Conservation (phyloP, 192 early-diverging fungal species). For the Podochytrium sp. region DNA sequence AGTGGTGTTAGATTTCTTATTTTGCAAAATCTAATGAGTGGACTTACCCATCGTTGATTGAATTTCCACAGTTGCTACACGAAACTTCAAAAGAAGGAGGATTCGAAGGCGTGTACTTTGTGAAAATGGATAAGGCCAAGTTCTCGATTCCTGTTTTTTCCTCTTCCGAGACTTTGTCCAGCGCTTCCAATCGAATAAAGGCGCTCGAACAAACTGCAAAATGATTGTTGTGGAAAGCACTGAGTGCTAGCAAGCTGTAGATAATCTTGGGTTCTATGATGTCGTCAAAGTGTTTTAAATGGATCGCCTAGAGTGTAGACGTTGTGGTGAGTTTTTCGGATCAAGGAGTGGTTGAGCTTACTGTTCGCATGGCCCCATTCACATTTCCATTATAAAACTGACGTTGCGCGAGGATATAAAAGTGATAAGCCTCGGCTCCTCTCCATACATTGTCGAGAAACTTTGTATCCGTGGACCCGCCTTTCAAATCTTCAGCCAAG, state of each 20-base stretch:
- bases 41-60: slow-evolving; percentile 38
- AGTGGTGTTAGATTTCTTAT: not conserved
- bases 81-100: slow-evolving; percentile 21
- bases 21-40: not conserved
- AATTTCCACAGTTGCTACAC: slow-evolving; percentile 41
- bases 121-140: slow-evolving; percentile 59
- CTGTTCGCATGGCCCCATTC: slow-evolving; percentile 51
- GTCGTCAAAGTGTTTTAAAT: slow-evolving; percentile 59
- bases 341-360: slow-evolving; percentile 26
- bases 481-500: slow-evolving; percentile 48
- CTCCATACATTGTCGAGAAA: slow-evolving; percentile 60
- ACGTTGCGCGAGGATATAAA: slow-evolving; percentile 57
- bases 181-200: slow-evolving; percentile 56
- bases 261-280: slow-evolving; percentile 49
- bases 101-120: slow-evolving; percentile 43
- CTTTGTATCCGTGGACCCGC: slow-evolving; percentile 34
- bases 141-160: slow-evolving; percentile 48
- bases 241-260: slow-evolving; percentile 53
- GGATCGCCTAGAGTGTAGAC: slow-evolving; percentile 42
- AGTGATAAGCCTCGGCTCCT: slow-evolving; percentile 66
- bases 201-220: slow-evolving; percentile 57
- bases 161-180: slow-evolving; percentile 33
- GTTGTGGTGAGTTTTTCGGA: not conserved
- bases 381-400: slow-evolving; percentile 61
- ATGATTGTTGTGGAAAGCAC: slow-evolving; percentile 50